Evolutionary conservation across 805 yeast species (phyloP).

Genomic region (Dipodascus geniculatus): DNA sequence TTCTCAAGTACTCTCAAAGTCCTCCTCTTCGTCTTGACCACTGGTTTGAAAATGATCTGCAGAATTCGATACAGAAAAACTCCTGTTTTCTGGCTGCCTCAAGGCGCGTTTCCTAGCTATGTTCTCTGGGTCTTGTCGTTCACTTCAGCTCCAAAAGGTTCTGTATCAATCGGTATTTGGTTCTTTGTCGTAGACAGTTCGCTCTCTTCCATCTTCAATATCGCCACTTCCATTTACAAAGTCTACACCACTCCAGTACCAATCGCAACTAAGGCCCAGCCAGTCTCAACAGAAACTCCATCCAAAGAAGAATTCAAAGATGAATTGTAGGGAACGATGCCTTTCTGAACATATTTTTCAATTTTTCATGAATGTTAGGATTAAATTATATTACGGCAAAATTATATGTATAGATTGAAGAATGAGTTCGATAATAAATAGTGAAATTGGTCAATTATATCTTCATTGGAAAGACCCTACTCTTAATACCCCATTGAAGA

Average conservation of each 20-base stretch:
- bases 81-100: slow-evolving; percentile 49
- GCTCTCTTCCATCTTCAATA: neutral
- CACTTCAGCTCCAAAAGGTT: slow-evolving; percentile 52
- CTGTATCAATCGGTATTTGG: slow-evolving; percentile 51
- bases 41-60: slow-evolving; percentile 31
- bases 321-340: neutral
- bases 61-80: slow-evolving; percentile 42
- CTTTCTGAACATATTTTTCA: neutral
- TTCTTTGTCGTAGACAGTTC: slow-evolving; percentile 29
- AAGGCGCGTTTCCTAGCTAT: slow-evolving; percentile 41
- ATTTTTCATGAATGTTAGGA: neutral
- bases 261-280: neutral
- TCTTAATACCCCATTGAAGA: slow-evolving; percentile 16
- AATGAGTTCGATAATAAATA: neutral
- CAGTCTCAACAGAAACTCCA: neutral
- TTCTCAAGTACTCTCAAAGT: slow-evolving; percentile 28
- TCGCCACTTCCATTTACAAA: neutral
- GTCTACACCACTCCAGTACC: neutral
- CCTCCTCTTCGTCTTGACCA: slow-evolving; percentile 30
- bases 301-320: neutral
- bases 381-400: neutral
- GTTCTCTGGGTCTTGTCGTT: slow-evolving; percentile 48
- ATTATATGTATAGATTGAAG: neutral
- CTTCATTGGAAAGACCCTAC: slow-evolving; percentile 9
- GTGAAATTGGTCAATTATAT: neutral